Conservation (phyloP, 306 rosid species). For the Ochetophila trinervis region DNA sequence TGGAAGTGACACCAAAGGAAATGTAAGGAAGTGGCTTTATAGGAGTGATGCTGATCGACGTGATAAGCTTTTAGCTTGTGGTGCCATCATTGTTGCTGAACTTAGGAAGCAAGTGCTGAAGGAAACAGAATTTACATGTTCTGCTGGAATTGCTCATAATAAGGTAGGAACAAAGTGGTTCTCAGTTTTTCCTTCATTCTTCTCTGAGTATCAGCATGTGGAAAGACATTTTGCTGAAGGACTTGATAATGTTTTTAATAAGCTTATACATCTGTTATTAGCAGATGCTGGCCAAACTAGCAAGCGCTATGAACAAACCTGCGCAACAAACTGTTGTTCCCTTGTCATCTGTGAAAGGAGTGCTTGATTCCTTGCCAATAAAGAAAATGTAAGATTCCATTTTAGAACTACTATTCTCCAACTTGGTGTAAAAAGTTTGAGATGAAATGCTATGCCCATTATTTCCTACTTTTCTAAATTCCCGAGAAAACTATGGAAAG, state of each 20-base stretch:
- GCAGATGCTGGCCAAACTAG: slow-evolving; percentile 94
- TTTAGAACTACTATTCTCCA: not conserved
- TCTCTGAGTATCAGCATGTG: not conserved
- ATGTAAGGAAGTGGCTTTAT: slow-evolving; percentile 69
- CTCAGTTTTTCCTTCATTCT: slow-evolving; percentile 18
- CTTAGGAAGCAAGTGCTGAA: slow-evolving; percentile 82
- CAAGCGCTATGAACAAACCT: slow-evolving; percentile 94
- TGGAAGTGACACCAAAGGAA: slow-evolving; percentile 50
- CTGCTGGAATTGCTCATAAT: slow-evolving; percentile 98
- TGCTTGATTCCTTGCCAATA: slow-evolving; percentile 83
- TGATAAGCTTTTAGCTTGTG: slow-evolving; percentile 92
- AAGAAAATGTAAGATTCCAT: slow-evolving; percentile 71
- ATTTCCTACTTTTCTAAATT: not conserved
- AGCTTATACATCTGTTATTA: slow-evolving; percentile 26
- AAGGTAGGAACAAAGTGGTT: slow-evolving; percentile 45
- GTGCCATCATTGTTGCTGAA: slow-evolving; percentile 79
- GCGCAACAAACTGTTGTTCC: slow-evolving; percentile 97
- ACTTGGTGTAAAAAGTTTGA: not conserved
- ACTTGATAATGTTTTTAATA: slow-evolving; percentile 8
- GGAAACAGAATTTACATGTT: slow-evolving; percentile 92
- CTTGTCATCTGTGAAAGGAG: slow-evolving; percentile 66
- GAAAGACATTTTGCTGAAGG: slow-evolving; percentile 1
- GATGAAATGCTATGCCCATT: slow-evolving; percentile 2
- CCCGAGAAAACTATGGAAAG: not conserved
- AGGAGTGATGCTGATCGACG: slow-evolving; percentile 58